These are phyloP conservation scores for Plantago coronopus DNA, from an alignment of 305 asterid species.

Conservation along the genomic window DNA sequence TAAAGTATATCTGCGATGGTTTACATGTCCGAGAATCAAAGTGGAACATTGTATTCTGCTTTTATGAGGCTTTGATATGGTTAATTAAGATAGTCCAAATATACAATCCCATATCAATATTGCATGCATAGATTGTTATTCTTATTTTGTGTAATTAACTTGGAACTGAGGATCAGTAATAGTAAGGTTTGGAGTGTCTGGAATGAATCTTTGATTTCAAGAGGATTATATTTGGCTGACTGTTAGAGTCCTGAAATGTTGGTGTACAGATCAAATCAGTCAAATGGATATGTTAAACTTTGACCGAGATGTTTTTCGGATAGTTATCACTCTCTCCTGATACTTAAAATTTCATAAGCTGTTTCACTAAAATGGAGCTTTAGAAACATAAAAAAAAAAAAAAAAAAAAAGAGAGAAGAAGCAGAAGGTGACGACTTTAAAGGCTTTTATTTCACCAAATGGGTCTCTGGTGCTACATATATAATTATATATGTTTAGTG, in stretches of 20 bases:
- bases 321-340: neutral
- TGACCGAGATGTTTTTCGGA: neutral
- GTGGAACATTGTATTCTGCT: neutral
- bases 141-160: neutral
- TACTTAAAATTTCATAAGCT: neutral
- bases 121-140: neutral
- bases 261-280: neutral
- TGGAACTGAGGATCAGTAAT: neutral
- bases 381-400: no score
- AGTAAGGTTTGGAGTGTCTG: neutral
- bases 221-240: neutral
- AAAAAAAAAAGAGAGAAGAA: no score
- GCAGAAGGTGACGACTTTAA: neutral
- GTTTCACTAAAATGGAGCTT: neutral
- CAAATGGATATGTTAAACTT: neutral
- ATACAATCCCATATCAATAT: neutral
- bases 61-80: neutral
- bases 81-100: neutral
- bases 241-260: neutral
- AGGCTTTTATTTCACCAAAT: constrained; percentile 6
- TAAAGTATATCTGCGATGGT: no score
- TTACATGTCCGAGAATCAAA: neutral
- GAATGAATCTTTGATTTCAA: neutral
- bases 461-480: constrained; percentile 6
- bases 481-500: neutral